phyloP scores from a whole-genome alignment of 1,284 basidiomycete species.

The Malassezia psittaci region DNA sequence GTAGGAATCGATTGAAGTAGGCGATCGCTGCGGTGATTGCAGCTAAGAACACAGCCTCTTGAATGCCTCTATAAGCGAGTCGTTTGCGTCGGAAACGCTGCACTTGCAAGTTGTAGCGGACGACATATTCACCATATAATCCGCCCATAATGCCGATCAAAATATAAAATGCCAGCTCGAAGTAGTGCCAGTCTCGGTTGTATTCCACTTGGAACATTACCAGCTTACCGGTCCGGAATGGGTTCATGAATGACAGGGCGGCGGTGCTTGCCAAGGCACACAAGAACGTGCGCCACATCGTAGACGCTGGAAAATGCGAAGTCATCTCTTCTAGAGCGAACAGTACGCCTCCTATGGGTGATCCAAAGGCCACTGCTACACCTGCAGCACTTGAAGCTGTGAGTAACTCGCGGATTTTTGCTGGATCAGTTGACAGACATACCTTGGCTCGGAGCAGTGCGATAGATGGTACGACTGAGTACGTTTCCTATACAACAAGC shows the following conservation, averaged over 20 bases:
- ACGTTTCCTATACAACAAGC: constrained; percentile 86
- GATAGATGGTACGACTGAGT: constrained; percentile 68
- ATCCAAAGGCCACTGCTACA: constrained; percentile 92
- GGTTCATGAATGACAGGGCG: constrained; percentile 94
- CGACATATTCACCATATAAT: constrained; percentile 88
- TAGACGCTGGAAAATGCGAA: constrained; percentile 86
- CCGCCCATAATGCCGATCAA: constrained; percentile 93
- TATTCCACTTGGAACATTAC: constrained; percentile 97
- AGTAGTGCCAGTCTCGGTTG: constrained; percentile 96
- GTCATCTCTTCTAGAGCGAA: constrained; percentile 72
- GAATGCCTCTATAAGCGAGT: constrained; percentile 69
- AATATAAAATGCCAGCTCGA: constrained; percentile 90
- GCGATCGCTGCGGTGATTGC: constrained; percentile 78
- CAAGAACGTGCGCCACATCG: constrained; percentile 96
- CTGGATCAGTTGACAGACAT: constrained; percentile 39
- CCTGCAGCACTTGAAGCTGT: constrained; percentile 94
- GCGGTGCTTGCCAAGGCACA: constrained; percentile 94
- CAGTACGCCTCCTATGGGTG: constrained; percentile 90
- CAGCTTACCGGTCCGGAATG: constrained; percentile 92
- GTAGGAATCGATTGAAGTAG: constrained; percentile 86
- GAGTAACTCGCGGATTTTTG: constrained; percentile 87
- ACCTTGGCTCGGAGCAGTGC: constrained; percentile 71
- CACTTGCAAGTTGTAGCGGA: constrained; percentile 92
- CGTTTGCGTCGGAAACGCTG: constrained; percentile 85
- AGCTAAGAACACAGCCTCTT: constrained; percentile 79